These are phyloP conservation scores for Rhododendron molle DNA, from an alignment of 148 eudicot species.

Conservation along the genomic window DNA sequence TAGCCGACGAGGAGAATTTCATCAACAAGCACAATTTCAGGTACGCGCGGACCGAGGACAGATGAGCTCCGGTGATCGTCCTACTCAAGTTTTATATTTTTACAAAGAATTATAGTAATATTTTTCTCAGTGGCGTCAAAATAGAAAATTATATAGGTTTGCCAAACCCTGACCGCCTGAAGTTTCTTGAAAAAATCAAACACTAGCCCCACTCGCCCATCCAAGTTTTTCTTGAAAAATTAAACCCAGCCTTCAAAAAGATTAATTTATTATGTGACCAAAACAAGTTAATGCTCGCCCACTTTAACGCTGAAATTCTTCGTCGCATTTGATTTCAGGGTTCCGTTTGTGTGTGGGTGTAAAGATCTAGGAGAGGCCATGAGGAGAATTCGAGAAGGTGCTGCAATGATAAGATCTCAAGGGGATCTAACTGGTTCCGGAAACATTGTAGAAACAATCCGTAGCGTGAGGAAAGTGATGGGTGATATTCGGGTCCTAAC, in stretches of 20 bases:
- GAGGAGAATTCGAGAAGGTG: conserved; percentile 63
- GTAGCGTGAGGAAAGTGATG: conserved; percentile 67
- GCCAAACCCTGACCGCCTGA: not conserved
- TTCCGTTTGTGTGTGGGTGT: conserved; percentile 57
- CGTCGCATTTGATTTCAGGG: conserved; percentile 11
- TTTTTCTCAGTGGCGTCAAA: no score
- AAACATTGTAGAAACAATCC: conserved; percentile 50
- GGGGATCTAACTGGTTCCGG: conserved; percentile 41
- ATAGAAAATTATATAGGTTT: no score
- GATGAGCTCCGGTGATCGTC: no score
- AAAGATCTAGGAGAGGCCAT: conserved; percentile 56
- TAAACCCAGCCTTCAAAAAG: not conserved
- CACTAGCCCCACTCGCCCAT: not conserved
- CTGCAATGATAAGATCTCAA: conserved; percentile 60
- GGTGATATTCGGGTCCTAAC: conserved; percentile 58
- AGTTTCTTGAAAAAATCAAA: not conserved
- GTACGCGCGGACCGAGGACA: not conserved
- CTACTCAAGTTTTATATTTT: no score
- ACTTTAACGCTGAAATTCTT: no score
- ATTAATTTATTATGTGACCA: no score
- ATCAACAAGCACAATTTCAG: conserved; percentile 59
- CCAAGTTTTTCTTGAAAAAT: not conserved
- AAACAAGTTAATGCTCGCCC: no score
- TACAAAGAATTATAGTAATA: no score
- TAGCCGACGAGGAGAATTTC: conserved; percentile 50